These are phyloP conservation scores for Euphorbia tirucalli DNA, from an alignment of 345 rosid genomes.

Conservation along the genomic window DNA sequence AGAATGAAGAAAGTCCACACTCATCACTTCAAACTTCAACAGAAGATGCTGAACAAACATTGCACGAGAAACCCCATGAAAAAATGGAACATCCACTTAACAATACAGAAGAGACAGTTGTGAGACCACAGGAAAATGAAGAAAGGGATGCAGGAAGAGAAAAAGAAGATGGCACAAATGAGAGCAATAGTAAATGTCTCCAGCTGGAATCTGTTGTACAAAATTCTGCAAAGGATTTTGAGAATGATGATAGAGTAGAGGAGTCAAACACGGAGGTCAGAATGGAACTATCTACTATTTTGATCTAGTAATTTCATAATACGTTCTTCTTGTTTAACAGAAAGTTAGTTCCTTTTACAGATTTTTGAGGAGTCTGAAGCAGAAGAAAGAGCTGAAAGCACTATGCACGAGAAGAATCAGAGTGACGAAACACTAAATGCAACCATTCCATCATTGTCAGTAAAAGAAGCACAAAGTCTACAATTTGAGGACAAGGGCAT, in stretches of 20 bases:
- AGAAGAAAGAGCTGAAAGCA: neutral
- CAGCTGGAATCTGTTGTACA: conserved; percentile 8
- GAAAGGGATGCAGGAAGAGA: conserved; percentile 6
- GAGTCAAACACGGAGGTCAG: conserved; percentile 19
- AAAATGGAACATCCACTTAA: neutral
- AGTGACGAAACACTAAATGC: neutral
- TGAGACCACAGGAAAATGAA: neutral
- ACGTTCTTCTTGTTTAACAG: neutral
- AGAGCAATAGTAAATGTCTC: neutral
- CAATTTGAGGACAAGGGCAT: neutral
- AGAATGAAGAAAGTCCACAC: conserved; percentile 5
- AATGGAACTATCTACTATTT: neutral
- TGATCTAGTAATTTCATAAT: neutral
- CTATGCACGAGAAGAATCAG: neutral
- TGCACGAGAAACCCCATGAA: conserved; percentile 5
- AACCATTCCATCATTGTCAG: neutral
- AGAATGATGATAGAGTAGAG: conserved; percentile 12
- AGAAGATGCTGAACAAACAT: neutral
- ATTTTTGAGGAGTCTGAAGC: neutral
- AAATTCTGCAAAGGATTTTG: conserved; percentile 2
- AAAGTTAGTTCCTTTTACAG: neutral
- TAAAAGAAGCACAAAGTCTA: neutral
- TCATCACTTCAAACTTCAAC: neutral
- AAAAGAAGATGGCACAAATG: conserved; percentile 5
- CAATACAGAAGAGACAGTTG: neutral